Base-by-base conservation (phyloP, 2,329 filamentous ascomycete species). In the Dactylellina haptotyla region DNA sequence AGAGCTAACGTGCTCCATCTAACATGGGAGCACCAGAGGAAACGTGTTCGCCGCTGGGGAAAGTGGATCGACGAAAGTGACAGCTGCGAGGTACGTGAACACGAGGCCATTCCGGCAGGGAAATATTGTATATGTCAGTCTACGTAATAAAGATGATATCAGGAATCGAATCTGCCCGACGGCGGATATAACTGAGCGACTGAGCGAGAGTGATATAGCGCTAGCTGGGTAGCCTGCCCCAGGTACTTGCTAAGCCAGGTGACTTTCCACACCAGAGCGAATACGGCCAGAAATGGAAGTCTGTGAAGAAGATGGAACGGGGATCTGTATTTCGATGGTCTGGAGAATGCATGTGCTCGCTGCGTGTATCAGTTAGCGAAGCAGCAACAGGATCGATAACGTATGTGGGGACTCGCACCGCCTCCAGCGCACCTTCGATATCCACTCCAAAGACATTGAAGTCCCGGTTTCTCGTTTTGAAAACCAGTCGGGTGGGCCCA, bases 351-450 rank as follows among this genome's bases (percentile, higher is more conserved):
- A 34, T 34, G 30, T 34, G 30, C 30, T 34, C n/a, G n/a, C 39
- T n/a, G 2, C 26, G 10, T 43, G 58, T 63, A 53, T 63, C 58
- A 63, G 58, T 63, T 63, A 63, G 58, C 58, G 58, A 63, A 43
- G 14, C 16, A 4, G 5, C 43, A 25, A n/a, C 25, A 20, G 18
- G 6, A 48, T 48, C n/a, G 18, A 25, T 48, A 25, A 48, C 12
- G 20, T 18, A 37, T 2, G 61, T 65, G 61, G 61, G 28, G 37
- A 65, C 34, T 9, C 48, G n/a, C 25, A 28, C 16, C 23, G 12
- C 16, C 34, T n/a, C 18, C 37, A 41, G n/a, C n/a, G n/a, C n/a
- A n/a, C n/a, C n/a, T n/a, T n/a, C n/a, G n/a, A n/a, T n/a, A n/a
- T n/a, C n/a, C n/a, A n/a, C n/a, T n/a, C n/a, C n/a, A n/a, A n/a